These are phyloP conservation scores for Trichopus zeylanicus DNA, from an alignment of 116 monocot genomes.

Conservation along the genomic window DNA sequence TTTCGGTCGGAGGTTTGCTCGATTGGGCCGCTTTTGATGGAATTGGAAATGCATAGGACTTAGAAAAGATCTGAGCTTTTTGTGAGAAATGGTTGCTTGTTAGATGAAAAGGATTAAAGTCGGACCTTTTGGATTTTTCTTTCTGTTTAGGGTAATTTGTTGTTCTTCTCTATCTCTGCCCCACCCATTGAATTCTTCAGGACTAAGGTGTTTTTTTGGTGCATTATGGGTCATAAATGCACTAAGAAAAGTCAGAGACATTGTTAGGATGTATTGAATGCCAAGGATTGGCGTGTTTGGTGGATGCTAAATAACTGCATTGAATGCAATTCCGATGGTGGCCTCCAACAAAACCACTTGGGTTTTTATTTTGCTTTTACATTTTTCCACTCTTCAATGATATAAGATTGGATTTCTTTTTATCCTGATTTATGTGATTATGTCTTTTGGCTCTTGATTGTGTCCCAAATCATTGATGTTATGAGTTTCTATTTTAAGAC, in stretches of 20 bases:
- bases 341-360: too few relatives aligned
- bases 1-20: background rate
- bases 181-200: background rate
- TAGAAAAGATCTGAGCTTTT: background rate
- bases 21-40: background rate
- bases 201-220: background rate
- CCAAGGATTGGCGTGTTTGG: background rate
- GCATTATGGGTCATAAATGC: background rate
- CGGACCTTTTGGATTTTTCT: background rate
- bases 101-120: background rate
- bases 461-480: too few relatives aligned
- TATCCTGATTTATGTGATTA: too few relatives aligned
- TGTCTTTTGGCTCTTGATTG: too few relatives aligned
- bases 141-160: background rate
- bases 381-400: too few relatives aligned
- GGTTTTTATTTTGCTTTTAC: too few relatives aligned
- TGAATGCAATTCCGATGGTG: background rate
- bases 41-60: too few relatives aligned
- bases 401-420: too few relatives aligned
- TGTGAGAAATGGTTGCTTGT: background rate
- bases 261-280: background rate
- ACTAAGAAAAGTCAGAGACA: background rate
- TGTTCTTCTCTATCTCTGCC: background rate
- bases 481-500: too few relatives aligned
- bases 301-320: background rate